Base-by-base conservation (phyloP, 129 eudicot genomes). In the Chrysanthemum seticuspe region DNA sequence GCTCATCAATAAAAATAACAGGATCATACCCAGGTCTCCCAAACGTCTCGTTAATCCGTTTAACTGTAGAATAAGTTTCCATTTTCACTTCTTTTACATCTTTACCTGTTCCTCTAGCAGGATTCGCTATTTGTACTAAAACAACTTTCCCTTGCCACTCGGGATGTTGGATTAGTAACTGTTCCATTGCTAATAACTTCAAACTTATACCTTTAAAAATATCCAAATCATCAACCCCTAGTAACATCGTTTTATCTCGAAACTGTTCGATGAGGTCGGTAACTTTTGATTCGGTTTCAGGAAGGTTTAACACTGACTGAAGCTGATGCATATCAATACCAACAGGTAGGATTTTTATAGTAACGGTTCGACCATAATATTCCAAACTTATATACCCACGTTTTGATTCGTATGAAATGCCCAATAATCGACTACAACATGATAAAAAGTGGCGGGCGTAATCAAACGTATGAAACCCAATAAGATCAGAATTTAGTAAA, bases 391-490 rank as follows among this genome's bases (percentile, higher is more conserved):
- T 88, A 69, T 91, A 88, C 62, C 97, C 97, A 34, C 96, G 79
- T 74, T 91, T 91, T 0, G 97, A 91, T 73, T 91, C 97, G 31
- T 91, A 91, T 0, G 87, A 71, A 65, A 91, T 67, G 6, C 97
- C 95, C 9, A 91, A 66, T 84, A 91, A 88, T 14, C 97, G 83
- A 55, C 97, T 82, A 54, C 97, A 91, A 59, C 97, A 91, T 0
- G 97, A 91, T 48, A 91, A 85, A 64, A 91, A 91, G 74, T 91
- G 97, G 0, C 91, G 83, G 13, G 95, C 97, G 15, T 91, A 91
- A n/a, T 91, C 97, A 9, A 91, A 91, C 0, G 97, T 91, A 81
- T 91, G 97, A 51, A 91, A 91, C 50, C 97, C 97, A 44, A 91
- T 91, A 16, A 91, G 76, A 80, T 91, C 97, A 9, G 95, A 82